Base-by-base conservation (phyloP, 2,329 filamentous ascomycete genomes). In the Diaporthe humulicola region DNA sequence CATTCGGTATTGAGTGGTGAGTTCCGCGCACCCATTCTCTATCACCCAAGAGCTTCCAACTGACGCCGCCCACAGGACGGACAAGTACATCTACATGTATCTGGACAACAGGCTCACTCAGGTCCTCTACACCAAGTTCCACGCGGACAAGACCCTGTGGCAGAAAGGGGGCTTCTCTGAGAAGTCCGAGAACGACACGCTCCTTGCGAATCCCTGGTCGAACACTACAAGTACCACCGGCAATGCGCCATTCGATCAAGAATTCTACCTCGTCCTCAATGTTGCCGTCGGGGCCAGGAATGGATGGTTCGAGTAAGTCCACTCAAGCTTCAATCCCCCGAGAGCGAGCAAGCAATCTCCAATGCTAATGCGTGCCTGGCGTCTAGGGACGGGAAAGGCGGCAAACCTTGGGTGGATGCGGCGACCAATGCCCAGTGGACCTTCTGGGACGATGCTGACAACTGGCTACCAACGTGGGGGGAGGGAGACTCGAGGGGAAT, bases 81-180 rank as follows among this genome's bases (percentile, higher is more conserved):
- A 86, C 67, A 84, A 87, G 56, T 89, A 89, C 80, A 82, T 90
- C 28, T 90, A 87, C 81, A 88, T 87, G 36, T 90, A 88, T 78
- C 80, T 90, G 50, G 87, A 90, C 79, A 84, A 81, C 77, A 83
- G 84, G 22, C 79, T 87, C 19, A 80, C 81, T 25, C 82, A 86
- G 77, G 83, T 85, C 75, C 77, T 85, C 60, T 85, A 83, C 74
- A 78, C 84, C 22, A 81, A 81, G 15, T 85, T 86, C 76, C 78
- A 79, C n/a, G 70, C 76, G 33, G 77, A 80, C 28, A 70, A 78
- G 36, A 79, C 82, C 56, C 83, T 87, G 74, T 87, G 83, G 79
- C 78, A 83, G n/a, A 80, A 83, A 19, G 87, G 87, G 15, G 77
- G 83, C 42, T 89, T 88, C 75, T 80, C 81, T 33, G 77, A 80